phyloP scores from a whole-genome alignment of 768 basidiomycete genomes.

The Podaxis rugospora region DNA sequence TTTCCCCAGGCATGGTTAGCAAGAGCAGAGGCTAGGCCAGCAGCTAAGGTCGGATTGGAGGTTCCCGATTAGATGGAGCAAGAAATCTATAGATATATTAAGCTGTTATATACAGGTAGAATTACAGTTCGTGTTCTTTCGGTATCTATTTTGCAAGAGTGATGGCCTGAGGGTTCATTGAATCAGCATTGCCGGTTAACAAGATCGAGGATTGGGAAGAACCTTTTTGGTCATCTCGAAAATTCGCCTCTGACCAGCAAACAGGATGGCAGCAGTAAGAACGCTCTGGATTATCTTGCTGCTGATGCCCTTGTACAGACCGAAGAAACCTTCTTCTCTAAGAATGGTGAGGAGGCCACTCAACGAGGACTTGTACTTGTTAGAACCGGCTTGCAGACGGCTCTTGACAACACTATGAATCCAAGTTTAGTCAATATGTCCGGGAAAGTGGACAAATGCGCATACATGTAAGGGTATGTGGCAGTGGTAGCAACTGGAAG shows the following conservation, averaged over 20 bases:
- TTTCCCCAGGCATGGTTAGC: not conserved
- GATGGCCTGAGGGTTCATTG: constrained; percentile 3
- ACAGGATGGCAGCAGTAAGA: constrained; percentile 90
- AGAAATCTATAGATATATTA: not conserved
- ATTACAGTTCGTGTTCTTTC: not conserved
- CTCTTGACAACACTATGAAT: constrained; percentile 64
- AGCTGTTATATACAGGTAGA: not conserved
- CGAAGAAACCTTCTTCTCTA: constrained; percentile 72
- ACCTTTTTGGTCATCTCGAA: constrained; percentile 66
- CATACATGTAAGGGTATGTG: constrained; percentile 48
- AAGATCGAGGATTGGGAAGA: constrained; percentile 2
- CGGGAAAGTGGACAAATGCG: not conserved
- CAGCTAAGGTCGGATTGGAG: not conserved
- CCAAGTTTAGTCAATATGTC: not conserved
- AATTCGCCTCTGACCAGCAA: constrained; percentile 81
- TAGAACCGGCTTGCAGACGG: constrained; percentile 72
- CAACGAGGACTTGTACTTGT: constrained; percentile 70
- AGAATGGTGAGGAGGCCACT: constrained; percentile 79
- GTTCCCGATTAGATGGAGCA: not conserved
- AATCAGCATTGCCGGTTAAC: too few species aligned
- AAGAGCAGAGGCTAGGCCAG: not conserved
- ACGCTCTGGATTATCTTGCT: constrained; percentile 92
- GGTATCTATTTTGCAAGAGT: constrained; percentile 7
- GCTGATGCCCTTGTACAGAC: constrained; percentile 81
- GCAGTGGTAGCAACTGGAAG: constrained; percentile 41